Conservation (phyloP, 2,329 filamentous ascomycete species). For the Alternaria sp. region DNA sequence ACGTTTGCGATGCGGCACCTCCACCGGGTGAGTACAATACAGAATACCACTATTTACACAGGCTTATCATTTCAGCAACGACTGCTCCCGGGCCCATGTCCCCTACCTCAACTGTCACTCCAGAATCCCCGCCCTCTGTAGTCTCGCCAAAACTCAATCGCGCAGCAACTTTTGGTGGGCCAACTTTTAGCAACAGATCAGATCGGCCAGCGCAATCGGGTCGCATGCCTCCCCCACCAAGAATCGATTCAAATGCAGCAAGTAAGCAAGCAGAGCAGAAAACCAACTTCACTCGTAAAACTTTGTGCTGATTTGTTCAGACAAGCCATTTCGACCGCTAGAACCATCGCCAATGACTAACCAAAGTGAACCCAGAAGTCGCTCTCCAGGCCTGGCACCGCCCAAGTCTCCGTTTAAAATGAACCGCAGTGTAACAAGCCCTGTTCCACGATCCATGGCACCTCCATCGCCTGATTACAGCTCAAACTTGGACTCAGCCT, state of each 20-base stretch:
- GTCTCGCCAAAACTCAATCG: slow-evolving; percentile 42
- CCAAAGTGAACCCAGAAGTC: slow-evolving; percentile 37
- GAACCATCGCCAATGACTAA: slow-evolving; percentile 42
- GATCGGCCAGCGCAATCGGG: slow-evolving; percentile 50
- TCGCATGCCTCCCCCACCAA: slow-evolving; percentile 60
- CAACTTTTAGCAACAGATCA: slow-evolving; percentile 41
- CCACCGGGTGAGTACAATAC: slow-evolving; percentile 55
- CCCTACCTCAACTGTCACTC: slow-evolving; percentile 18
- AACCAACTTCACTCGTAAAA: not conserved
- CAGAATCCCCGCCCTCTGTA: slow-evolving; percentile 17
- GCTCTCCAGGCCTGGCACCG: slow-evolving; percentile 34
- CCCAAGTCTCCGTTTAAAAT: slow-evolving; percentile 42
- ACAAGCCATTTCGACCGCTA: slow-evolving; percentile 47
- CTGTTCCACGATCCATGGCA: slow-evolving; percentile 43
- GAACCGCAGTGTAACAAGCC: slow-evolving; percentile 49
- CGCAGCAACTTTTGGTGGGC: slow-evolving; percentile 42
- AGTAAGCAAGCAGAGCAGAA: slow-evolving; percentile 58
- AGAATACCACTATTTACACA: not conserved
- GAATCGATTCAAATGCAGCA: slow-evolving; percentile 65
- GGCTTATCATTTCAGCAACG: slow-evolving; percentile 26
- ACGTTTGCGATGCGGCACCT: slow-evolving; percentile 68
- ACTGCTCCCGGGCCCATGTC: slow-evolving; percentile 23
- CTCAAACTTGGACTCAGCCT: slow-evolving; percentile 60
- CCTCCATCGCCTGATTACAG: slow-evolving; percentile 46
- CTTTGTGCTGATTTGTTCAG: slow-evolving; percentile 36